Evolutionary conservation across 768 basidiomycete species (phyloP).

Genomic region (Hericium rajendrae): DNA sequence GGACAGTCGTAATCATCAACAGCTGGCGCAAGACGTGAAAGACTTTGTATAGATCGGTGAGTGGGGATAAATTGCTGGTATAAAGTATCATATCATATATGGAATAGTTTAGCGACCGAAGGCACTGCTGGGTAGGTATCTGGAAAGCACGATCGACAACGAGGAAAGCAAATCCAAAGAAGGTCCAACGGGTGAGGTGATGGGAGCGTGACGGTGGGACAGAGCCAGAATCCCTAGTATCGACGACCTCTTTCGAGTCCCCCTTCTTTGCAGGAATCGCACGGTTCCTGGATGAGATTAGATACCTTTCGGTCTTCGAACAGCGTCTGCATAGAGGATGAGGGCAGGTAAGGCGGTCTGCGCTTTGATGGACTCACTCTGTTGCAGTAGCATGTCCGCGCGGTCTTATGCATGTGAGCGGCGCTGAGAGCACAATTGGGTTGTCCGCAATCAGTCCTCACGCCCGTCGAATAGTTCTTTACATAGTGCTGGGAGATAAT

Average conservation of each 20-base stretch:
- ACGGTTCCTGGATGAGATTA: conserved; percentile 58
- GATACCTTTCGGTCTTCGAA: conserved; percentile 42
- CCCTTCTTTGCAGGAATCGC: conserved; percentile 43
- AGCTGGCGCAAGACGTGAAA: too few relatives aligned
- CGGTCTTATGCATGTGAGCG: conserved; percentile 50
- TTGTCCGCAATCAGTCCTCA: conserved; percentile 43
- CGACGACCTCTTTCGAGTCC: conserved; percentile 20
- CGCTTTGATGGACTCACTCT: conserved; percentile 21
- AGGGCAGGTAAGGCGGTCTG: neutral
- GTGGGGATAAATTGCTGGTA: too few relatives aligned
- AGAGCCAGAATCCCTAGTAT: conserved; percentile 4
- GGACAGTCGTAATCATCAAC: too few relatives aligned
- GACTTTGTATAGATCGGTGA: too few relatives aligned
- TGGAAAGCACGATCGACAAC: too few relatives aligned
- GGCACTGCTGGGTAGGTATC: too few relatives aligned
- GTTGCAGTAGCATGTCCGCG: conserved; percentile 47
- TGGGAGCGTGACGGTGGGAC: neutral
- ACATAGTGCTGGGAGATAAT: conserved; percentile 46
- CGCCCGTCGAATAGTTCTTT: conserved; percentile 51
- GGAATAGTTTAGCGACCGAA: too few relatives aligned
- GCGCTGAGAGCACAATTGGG: conserved; percentile 43
- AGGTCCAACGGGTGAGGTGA: too few relatives aligned
- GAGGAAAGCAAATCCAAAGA: too few relatives aligned
- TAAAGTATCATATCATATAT: too few relatives aligned
- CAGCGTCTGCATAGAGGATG: conserved; percentile 11